Base-by-base conservation (phyloP, 768 basidiomycete genomes). In the Clitopilus hobsonii region DNA sequence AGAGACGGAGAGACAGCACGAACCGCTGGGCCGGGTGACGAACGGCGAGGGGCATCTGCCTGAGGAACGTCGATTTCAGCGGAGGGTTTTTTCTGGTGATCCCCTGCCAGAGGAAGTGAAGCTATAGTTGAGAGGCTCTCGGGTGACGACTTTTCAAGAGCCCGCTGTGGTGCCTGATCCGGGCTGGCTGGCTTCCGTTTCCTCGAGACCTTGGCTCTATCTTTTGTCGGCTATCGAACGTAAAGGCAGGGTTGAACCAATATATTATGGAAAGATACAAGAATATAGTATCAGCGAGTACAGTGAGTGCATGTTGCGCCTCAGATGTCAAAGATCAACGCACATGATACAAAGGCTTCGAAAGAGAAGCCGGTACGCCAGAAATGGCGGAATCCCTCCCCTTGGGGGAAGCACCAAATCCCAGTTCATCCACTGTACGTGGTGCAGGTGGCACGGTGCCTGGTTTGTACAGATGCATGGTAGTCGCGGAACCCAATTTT, bases 281-380 rank as follows among this genome's bases (percentile, higher is more conserved):
- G 56, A 64, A 58, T 56, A 55, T 64, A 56, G n/a, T n/a, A n/a
- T n/a, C 62, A 67, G 61, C 61, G 58, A 57, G 62, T 64, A 54
- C 63, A 63, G 63, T 63, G 60, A 61, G 61, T 71, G 73, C 67
- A 69, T 76, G 73, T 67, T 60, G 69, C 68, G 60, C 65, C 64
- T 66, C 65, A 69, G 66, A 75, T 82, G 75, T 83, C 84, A 86
- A 76, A 77, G 84, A 82, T 77, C 81, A 80, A 91, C 89, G 88
- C 83, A 92, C 89, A 84, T 92, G 89, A 72, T 81, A 85, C 76
- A 91, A 71, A 61, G 89, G 85, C 67, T 83, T 85, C 60, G 22
- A 82, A 78, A 58, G 80, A 70, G 52, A 82, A 74, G 38, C 73
- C 64, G 56, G 78, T 76, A 56, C 76, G 63, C 55, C 69, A 67